Conservation (phyloP, 106 monocot species). For the Dioscorea alata region DNA sequence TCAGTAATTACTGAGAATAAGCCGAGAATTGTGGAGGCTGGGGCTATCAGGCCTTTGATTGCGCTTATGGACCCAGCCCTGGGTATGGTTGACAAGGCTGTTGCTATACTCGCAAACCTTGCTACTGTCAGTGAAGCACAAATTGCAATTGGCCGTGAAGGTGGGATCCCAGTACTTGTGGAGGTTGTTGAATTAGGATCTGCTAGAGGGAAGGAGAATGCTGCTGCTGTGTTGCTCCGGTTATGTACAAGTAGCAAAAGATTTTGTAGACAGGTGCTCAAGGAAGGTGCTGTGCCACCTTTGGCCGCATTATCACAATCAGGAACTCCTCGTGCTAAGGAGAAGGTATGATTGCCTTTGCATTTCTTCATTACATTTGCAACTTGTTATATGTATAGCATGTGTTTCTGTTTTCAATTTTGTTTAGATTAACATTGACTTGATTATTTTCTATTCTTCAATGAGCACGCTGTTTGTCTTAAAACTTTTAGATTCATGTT, state of each 20-base stretch:
- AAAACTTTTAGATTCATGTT: too few relatives aligned
- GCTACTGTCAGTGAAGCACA: slow-evolving; percentile 75
- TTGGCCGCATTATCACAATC: slow-evolving; percentile 82
- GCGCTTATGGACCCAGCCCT: slow-evolving; percentile 93
- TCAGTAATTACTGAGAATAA: slow-evolving; percentile 93
- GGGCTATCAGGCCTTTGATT: slow-evolving; percentile 79
- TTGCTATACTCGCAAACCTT: slow-evolving; percentile 87
- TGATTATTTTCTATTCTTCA: too few relatives aligned
- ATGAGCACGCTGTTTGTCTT: too few relatives aligned
- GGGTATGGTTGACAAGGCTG: slow-evolving; percentile 98
- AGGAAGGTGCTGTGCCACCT: slow-evolving; percentile 93
- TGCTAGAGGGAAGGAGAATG: slow-evolving; percentile 87
- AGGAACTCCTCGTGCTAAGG: slow-evolving; percentile 86
- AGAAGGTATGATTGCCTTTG: slow-evolving; percentile 50
- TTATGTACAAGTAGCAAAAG: slow-evolving; percentile 80
- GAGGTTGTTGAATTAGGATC: slow-evolving; percentile 97
- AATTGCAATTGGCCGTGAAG: slow-evolving; percentile 60
- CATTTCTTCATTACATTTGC: background rate
- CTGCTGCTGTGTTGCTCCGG: slow-evolving; percentile 89
- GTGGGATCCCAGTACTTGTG: slow-evolving; percentile 81
- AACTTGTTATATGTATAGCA: too few relatives aligned
- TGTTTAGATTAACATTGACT: too few relatives aligned
- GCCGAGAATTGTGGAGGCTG: slow-evolving; percentile 79
- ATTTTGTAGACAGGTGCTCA: slow-evolving; percentile 75
- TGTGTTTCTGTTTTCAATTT: too few relatives aligned